Conservation (phyloP, 1,284 basidiomycete species). For the Cryptococcus wingfieldii region DNA sequence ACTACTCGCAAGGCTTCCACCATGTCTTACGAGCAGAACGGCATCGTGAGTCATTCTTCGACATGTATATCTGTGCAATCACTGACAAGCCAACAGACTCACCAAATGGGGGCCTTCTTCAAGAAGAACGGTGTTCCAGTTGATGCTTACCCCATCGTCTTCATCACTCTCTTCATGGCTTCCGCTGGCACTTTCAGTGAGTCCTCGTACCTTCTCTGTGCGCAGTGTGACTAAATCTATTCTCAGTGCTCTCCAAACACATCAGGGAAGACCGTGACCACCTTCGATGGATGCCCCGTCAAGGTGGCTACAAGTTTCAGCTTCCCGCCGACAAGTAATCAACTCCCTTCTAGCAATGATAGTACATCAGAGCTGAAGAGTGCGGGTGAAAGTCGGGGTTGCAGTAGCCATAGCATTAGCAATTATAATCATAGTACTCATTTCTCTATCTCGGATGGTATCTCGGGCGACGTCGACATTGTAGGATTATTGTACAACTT, state of each 20-base stretch:
- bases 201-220: not conserved
- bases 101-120: slow-evolving; percentile 12
- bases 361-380: not conserved
- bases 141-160: slow-evolving; percentile 23
- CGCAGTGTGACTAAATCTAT: not conserved
- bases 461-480: slow-evolving; percentile 7
- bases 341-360: not conserved
- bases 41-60: not conserved
- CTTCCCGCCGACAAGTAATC: slow-evolving; percentile 8
- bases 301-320: slow-evolving; percentile 15
- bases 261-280: slow-evolving; percentile 22
- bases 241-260: slow-evolving; percentile 10
- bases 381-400: not conserved
- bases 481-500: slow-evolving; percentile 5
- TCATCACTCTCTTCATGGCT: slow-evolving; percentile 21
- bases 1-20: slow-evolving; percentile 7
- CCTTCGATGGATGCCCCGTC: slow-evolving; percentile 10
- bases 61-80: too few species aligned
- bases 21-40: slow-evolving; percentile 2
- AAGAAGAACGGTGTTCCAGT: slow-evolving; percentile 14
- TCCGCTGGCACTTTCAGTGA: slow-evolving; percentile 16
- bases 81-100: too few species aligned
- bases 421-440: not conserved
- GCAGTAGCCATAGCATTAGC: not conserved
- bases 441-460: slow-evolving; percentile 1